Evolutionary conservation across 495 filamentous ascomycete genomes (phyloP).

Genomic region (Lophiostoma macrostomum): DNA sequence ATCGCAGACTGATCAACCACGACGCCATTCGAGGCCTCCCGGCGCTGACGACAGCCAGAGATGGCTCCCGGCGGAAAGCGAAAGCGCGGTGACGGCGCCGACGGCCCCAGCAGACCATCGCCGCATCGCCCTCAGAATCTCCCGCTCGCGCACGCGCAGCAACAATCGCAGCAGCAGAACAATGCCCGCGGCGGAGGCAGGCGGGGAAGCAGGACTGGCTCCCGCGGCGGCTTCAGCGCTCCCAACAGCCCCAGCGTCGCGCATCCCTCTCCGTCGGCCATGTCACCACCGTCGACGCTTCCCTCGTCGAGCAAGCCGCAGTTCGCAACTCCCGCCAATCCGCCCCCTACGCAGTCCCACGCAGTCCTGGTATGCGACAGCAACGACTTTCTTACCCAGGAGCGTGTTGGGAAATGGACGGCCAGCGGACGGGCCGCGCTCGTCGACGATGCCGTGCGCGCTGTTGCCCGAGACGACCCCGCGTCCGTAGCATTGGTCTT

Average conservation of each 20-base stretch:
- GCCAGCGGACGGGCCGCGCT: constrained; percentile 47
- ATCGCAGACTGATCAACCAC: constrained; percentile 5
- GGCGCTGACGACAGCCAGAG: constrained; percentile 6
- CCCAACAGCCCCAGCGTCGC: constrained; percentile 13
- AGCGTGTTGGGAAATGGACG: constrained; percentile 50
- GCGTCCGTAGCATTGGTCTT: constrained; percentile 66
- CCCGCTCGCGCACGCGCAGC: constrained; percentile 57
- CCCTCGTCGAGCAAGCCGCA: constrained; percentile 33
- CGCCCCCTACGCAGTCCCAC: neutral
- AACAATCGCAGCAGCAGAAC: constrained; percentile 52
- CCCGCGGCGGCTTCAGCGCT: constrained; percentile 39
- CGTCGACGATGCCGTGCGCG: constrained; percentile 49
- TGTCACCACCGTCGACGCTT: constrained; percentile 17
- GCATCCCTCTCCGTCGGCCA: constrained; percentile 15
- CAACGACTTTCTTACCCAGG: constrained; percentile 14
- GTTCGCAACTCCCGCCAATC: neutral
- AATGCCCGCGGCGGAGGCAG: constrained; percentile 26
- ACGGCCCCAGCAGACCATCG: constrained; percentile 54
- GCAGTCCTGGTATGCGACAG: constrained; percentile 5
- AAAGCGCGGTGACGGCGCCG: constrained; percentile 57
- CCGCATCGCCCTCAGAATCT: constrained; percentile 62
- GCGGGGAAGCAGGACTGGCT: constrained; percentile 46
- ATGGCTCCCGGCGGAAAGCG: constrained; percentile 52
- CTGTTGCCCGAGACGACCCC: constrained; percentile 62
- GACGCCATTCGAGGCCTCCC: constrained; percentile 15